These are phyloP conservation scores for Citrus reticulata DNA, from an alignment of 345 rosid genomes.

Conservation along the genomic window DNA sequence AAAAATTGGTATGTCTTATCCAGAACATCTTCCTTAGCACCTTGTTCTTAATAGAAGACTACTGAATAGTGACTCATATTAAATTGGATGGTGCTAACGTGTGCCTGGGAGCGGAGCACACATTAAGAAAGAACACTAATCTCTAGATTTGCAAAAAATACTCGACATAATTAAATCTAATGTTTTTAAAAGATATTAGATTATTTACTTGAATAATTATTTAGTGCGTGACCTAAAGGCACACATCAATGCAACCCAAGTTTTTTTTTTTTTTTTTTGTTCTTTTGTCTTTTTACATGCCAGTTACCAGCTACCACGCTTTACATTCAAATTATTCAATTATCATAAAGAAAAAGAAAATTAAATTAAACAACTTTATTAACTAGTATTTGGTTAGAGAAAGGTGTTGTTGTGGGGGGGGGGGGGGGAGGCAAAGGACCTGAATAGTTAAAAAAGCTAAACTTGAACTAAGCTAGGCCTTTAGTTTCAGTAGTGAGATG, in stretches of 20 bases:
- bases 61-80: background rate
- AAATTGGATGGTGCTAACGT: background rate
- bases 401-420: too few species aligned
- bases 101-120: background rate
- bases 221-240: background rate
- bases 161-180: background rate
- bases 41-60: background rate
- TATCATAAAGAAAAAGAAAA: too few species aligned
- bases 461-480: background rate
- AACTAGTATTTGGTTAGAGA: background rate
- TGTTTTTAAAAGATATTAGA: background rate
- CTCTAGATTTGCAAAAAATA: background rate
- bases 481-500: background rate
- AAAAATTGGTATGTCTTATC: background rate
- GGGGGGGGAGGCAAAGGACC: too few species aligned
- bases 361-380: background rate
- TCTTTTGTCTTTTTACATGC: too few species aligned
- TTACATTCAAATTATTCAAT: background rate
- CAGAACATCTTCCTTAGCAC: background rate
- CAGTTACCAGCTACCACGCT: background rate
- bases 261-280: too few species aligned
- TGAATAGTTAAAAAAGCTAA: background rate
- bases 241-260: background rate
- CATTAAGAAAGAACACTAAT: background rate
- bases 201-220: background rate